Conservation (phyloP, 495 filamentous ascomycete species). For the Penicillium verhagenii region DNA sequence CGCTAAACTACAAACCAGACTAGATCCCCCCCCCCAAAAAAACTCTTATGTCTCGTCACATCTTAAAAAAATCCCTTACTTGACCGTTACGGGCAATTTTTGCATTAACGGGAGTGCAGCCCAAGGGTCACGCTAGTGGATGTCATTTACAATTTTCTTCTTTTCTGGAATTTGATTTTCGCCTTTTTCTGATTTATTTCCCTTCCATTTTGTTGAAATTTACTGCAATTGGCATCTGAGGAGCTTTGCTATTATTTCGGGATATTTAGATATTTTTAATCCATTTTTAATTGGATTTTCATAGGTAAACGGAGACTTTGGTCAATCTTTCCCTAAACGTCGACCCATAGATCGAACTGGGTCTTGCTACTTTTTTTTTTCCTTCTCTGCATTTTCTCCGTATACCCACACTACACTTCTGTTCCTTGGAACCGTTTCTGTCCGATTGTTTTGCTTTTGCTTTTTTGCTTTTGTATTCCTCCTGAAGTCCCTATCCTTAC, state of each 20-base stretch:
- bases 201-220: too few species aligned
- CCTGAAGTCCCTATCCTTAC: constrained; percentile 12
- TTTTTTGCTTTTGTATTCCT: constrained; percentile 8
- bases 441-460: constrained; percentile 12
- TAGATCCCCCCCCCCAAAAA: too few species aligned
- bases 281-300: constrained; percentile 9
- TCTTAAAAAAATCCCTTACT: constrained; percentile 22
- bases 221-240: too few species aligned
- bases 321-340: constrained; percentile 32
- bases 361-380: constrained; percentile 16
- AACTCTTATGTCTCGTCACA: background rate
- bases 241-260: constrained; percentile 1
- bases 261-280: constrained; percentile 4
- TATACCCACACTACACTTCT: constrained; percentile 12
- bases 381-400: too few species aligned
- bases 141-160: constrained; percentile 11
- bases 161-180: constrained; percentile 17
- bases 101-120: constrained; percentile 32
- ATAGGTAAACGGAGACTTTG: constrained; percentile 16
- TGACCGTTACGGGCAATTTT: constrained; percentile 23
- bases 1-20: too few species aligned
- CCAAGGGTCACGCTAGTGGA: constrained; percentile 31
- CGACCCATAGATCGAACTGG: constrained; percentile 32
- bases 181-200: background rate
- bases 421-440: background rate